phyloP scores from a whole-genome alignment of 2,329 filamentous ascomycete species.

The Thelonectria olida region DNA sequence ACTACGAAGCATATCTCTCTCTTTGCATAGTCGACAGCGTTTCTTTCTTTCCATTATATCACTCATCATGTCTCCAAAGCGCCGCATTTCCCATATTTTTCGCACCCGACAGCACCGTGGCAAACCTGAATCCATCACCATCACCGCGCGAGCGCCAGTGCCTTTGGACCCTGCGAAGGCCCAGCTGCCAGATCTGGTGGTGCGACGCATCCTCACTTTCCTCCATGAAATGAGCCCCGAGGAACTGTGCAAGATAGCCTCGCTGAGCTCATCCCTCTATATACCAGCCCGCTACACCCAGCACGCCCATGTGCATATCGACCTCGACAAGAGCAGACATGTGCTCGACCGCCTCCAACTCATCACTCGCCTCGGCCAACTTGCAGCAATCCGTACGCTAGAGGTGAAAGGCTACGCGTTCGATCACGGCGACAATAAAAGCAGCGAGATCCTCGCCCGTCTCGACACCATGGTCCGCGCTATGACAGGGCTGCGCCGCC shows the following conservation, averaged over 20 bases:
- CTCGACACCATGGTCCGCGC: not conserved
- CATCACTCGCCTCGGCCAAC: slow-evolving; percentile 10
- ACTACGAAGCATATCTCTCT: too few species aligned
- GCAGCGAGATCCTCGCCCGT: not conserved
- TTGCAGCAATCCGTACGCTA: slow-evolving; percentile 11
- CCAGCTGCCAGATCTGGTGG: slow-evolving; percentile 10
- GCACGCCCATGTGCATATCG: slow-evolving; percentile 5
- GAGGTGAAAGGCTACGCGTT: not conserved
- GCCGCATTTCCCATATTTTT: not conserved
- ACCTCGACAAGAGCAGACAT: slow-evolving; percentile 11
- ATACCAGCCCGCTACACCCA: slow-evolving; percentile 12
- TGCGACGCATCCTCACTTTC: slow-evolving; percentile 10
- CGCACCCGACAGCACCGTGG: not conserved
- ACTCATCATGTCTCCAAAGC: not conserved
- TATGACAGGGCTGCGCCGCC: slow-evolving; percentile 13
- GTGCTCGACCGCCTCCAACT: slow-evolving; percentile 7
- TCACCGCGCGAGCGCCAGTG: not conserved
- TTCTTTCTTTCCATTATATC: not conserved
- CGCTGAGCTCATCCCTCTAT: slow-evolving; percentile 2
- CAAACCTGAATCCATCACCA: not conserved
- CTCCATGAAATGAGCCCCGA: not conserved
- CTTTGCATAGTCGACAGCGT: too few species aligned
- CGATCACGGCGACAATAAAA: not conserved
- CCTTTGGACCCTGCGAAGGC: not conserved
- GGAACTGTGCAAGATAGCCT: not conserved